Evolutionary conservation across 2,329 filamentous ascomycete genomes (phyloP).

Genomic region (Hymenoscyphus infarciens): DNA sequence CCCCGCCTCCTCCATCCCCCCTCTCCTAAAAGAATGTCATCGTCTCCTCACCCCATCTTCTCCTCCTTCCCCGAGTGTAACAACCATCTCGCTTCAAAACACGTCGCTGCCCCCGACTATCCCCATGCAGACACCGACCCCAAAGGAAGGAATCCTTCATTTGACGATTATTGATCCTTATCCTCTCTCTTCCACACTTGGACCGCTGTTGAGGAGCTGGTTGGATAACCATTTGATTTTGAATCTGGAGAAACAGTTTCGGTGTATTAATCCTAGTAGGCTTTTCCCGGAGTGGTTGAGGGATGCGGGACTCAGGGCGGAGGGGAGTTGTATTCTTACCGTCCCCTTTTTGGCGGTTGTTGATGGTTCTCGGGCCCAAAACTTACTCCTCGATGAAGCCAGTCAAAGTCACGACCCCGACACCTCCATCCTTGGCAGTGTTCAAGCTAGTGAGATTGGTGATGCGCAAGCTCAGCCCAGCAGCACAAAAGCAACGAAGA

Average conservation of each 20-base stretch:
- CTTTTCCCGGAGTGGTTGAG: conserved; percentile 57
- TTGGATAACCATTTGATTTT: conserved; percentile 57
- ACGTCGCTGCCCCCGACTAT: too few species aligned
- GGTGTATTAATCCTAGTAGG: conserved; percentile 56
- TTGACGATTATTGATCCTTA: conserved; percentile 53
- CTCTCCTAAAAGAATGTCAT: conserved; percentile 53
- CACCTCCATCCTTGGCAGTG: too few species aligned
- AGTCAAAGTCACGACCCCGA: too few species aligned
- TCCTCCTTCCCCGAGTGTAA: conserved; percentile 6
- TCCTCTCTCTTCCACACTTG: conserved; percentile 53
- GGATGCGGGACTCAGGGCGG: conserved; percentile 49
- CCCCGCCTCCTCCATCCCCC: conserved; percentile 53
- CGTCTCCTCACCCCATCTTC: conserved; percentile 46
- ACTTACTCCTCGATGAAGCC: background rate
- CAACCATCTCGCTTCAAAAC: too few species aligned
- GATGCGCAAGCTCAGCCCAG: too few species aligned
- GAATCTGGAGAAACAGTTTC: conserved; percentile 56
- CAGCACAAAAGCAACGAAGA: conserved; percentile 15
- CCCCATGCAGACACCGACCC: too few species aligned
- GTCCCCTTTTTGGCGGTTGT: conserved; percentile 28
- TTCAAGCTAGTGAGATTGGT: background rate
- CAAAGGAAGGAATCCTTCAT: conserved; percentile 33
- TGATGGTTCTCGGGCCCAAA: conserved; percentile 1
- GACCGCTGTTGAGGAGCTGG: conserved; percentile 57
- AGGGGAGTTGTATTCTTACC: conserved; percentile 27